Conservation (phyloP, 2,329 filamentous ascomycete genomes). For the Neoscytalidium dimidiatum region DNA sequence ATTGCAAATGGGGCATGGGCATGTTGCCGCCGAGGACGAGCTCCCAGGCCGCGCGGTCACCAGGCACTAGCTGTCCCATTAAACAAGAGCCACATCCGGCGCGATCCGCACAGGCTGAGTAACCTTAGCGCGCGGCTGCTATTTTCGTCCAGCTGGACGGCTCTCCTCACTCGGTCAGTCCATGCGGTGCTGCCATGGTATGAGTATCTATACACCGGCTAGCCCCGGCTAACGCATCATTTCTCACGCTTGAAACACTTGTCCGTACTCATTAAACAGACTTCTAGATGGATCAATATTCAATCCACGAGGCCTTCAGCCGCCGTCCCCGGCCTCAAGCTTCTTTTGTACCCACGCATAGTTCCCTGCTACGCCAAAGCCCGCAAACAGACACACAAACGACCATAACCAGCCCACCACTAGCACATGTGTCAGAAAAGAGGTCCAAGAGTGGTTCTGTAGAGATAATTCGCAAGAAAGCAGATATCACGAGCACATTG, state of each 20-base stretch:
- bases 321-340: neutral
- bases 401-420: neutral
- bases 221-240: neutral
- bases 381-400: neutral
- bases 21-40: no score
- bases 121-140: no score
- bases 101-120: no score
- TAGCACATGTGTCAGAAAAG: neutral
- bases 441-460: neutral
- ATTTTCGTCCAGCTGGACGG: no score
- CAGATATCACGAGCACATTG: neutral
- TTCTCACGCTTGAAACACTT: neutral
- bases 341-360: neutral
- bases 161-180: no score
- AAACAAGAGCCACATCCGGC: no score
- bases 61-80: no score
- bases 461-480: neutral
- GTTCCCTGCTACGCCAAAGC: neutral
- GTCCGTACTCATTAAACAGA: neutral
- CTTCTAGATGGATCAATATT: neutral
- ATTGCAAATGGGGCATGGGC: no score
- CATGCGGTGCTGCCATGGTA: no score
- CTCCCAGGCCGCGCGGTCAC: no score
- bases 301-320: neutral
- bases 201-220: no score